A percentile compares a stretch with the other conserved stretches of the same genome.
These are phyloP conservation scores for Hyaloperonospora brassicae DNA, from an alignment of 352 stramenopile genomes.

Conservation along the genomic window DNA sequence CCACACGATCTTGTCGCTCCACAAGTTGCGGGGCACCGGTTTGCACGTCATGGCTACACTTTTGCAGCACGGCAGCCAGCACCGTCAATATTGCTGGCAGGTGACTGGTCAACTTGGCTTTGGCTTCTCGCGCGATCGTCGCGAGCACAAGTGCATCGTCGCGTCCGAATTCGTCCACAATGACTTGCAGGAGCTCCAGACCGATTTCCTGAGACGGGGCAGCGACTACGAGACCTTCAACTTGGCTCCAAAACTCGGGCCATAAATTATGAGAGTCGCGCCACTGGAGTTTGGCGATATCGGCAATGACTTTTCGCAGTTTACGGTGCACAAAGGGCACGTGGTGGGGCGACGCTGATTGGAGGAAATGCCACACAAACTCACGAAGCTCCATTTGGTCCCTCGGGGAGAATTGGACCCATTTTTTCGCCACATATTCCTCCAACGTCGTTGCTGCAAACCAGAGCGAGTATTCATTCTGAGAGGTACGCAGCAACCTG, in stretches of 20 bases:
- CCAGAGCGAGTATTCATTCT: conserved; percentile 72
- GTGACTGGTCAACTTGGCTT: conserved; percentile 32
- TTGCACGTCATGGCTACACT: conserved; percentile 39
- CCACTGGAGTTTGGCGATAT: conserved; percentile 64
- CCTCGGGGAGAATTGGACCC: conserved; percentile 32
- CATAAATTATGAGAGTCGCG: conserved; percentile 15
- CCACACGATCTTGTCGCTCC: conserved; percentile 36
- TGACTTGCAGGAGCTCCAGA: conserved; percentile 48
- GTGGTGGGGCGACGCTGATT: conserved; percentile 11
- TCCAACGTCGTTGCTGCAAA: conserved; percentile 65
- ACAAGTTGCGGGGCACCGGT: conserved; percentile 10
- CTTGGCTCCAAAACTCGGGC: conserved; percentile 57
- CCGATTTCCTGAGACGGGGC: conserved; percentile 34
- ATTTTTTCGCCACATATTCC: conserved; percentile 64
- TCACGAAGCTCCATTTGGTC: conserved; percentile 45
- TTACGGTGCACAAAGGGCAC: conserved; percentile 52
- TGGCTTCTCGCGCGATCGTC: conserved; percentile 36
- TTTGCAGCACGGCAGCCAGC: conserved; percentile 39
- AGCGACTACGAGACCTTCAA: conserved; percentile 50
- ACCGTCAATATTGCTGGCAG: conserved; percentile 44
- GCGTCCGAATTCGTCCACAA: conserved; percentile 67
- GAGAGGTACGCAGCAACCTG: conserved; percentile 46
- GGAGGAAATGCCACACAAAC: conserved; percentile 60
- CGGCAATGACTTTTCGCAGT: conserved; percentile 59
- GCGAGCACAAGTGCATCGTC: conserved; percentile 53